Percentiles rank a stretch among this genome's conserved stretches.
These are phyloP conservation scores for Pyrus hybrid DNA, from an alignment of 331 rosid species.

Conservation along the genomic window DNA sequence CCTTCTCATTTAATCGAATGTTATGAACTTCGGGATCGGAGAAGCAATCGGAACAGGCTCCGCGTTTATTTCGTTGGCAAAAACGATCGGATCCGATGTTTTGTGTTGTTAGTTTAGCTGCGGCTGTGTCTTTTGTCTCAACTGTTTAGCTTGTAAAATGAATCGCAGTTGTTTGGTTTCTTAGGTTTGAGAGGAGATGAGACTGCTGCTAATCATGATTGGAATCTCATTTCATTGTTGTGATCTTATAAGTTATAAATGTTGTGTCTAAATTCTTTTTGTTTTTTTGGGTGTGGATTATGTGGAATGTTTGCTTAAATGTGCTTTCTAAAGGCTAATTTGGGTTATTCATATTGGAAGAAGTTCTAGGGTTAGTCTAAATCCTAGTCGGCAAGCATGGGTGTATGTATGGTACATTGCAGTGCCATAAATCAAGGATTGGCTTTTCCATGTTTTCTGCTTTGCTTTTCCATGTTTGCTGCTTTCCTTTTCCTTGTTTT, in stretches of 20 bases:
- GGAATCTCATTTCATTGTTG: not conserved
- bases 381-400: too few species aligned
- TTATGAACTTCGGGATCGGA: not conserved
- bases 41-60: not conserved
- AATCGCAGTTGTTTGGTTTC: constrained; percentile 6
- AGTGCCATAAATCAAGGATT: too few species aligned
- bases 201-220: not conserved
- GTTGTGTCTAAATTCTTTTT: not conserved
- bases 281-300: not conserved
- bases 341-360: too few species aligned
- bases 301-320: not conserved
- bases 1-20: constrained; percentile 14
- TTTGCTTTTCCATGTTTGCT: too few species aligned
- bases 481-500: too few species aligned
- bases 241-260: not conserved
- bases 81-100: not conserved
- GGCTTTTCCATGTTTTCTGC: too few species aligned
- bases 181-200: constrained; percentile 12
- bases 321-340: not conserved
- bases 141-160: constrained; percentile 5
- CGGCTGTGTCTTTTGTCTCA: not conserved
- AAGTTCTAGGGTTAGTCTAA: too few species aligned
- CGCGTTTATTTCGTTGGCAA: not conserved
- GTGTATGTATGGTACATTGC: too few species aligned
- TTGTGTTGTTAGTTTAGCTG: constrained; percentile 7